Base-by-base conservation (phyloP, 306 rosid species). In the Alnus glutinosa region DNA sequence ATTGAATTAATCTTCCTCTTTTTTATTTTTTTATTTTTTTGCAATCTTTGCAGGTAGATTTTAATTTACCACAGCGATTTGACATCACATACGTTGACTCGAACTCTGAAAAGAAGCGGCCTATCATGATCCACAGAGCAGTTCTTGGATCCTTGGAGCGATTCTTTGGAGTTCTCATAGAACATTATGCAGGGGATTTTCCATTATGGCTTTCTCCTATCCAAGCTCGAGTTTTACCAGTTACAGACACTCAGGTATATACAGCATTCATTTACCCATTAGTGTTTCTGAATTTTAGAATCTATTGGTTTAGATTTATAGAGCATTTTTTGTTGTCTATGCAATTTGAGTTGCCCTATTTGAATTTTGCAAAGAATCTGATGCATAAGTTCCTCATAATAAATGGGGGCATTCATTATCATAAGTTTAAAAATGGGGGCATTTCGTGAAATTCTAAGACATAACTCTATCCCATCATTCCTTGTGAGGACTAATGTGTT, bases 121-220 rank as follows among this genome's bases (percentile, higher is more conserved):
- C 99, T 64, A 90, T 95, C 68, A 77, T 95, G 99, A 89, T 95
- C 78, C 99, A 95, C 64, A 90, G 99, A 87, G 99, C 99, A 42
- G 98, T 95, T 36, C 93, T 95, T 51, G 99, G 99, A 88, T 95
- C 98, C 58, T 81, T 95, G 89, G 99, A 95, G 81, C 89, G 96
- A 80, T 93, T 95, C 88, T 95, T 93, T 51, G 99, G 98, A 8
- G 97, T 95, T 77, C 93, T 95, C 49, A 93, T 95, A 67, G 99
- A 95, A 88, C 93, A 95, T 80, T 95, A 91, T 87, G 98, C 98
- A 23, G 97, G 99, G 55, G 98, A 95, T 78, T 95, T 95, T 78
- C 99, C 99, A 39, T 82, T 95, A 73, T 95, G 98, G 99, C 98
- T 95, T 76, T 91, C 99, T 59, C 99, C 99, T 57, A 55, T 90